A percentile compares a stretch with the other conserved stretches of the same genome.
Conservation (phyloP, 345 rosid species). For the Euphorbia lathyris region DNA sequence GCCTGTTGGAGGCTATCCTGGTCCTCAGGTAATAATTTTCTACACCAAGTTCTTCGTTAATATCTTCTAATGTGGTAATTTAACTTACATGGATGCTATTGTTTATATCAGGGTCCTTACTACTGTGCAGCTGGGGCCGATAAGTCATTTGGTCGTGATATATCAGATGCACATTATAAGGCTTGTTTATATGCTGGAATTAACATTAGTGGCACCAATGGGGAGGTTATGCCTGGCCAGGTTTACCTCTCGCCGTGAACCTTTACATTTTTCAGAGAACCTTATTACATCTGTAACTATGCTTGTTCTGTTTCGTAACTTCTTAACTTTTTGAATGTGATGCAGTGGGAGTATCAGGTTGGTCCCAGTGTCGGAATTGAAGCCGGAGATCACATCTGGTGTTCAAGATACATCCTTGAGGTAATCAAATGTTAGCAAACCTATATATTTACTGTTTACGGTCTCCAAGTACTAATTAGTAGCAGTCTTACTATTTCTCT, state of each 20-base stretch:
- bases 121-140: slow-evolving; percentile 98
- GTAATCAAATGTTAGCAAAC: slow-evolving; percentile 30
- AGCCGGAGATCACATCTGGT: slow-evolving; percentile 90
- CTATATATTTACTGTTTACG: too few relatives aligned
- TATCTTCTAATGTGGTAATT: not conserved
- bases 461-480: too few relatives aligned
- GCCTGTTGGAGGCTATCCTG: slow-evolving; percentile 98
- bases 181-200: slow-evolving; percentile 97
- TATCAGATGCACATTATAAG: slow-evolving; percentile 97
- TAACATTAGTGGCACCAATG: slow-evolving; percentile 91
- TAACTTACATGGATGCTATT: slow-evolving; percentile 6
- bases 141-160: slow-evolving; percentile 93
- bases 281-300: not conserved
- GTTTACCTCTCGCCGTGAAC: slow-evolving; percentile 29
- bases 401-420: slow-evolving; percentile 97
- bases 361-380: slow-evolving; percentile 98
- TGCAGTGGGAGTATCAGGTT: slow-evolving; percentile 98
- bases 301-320: slow-evolving; percentile 6
- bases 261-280: slow-evolving; percentile 1
- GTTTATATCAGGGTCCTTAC: slow-evolving; percentile 76
- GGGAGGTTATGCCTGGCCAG: slow-evolving; percentile 99
- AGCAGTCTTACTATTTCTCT: too few relatives aligned
- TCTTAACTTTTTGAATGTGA: slow-evolving; percentile 13
- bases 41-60: not conserved
- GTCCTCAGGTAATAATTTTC: slow-evolving; percentile 72